Percentiles rank a stretch among this genome's conserved stretches.
Conservation (phyloP, 2,329 filamentous ascomycete genomes). For the Colletotrichum viniferum region DNA sequence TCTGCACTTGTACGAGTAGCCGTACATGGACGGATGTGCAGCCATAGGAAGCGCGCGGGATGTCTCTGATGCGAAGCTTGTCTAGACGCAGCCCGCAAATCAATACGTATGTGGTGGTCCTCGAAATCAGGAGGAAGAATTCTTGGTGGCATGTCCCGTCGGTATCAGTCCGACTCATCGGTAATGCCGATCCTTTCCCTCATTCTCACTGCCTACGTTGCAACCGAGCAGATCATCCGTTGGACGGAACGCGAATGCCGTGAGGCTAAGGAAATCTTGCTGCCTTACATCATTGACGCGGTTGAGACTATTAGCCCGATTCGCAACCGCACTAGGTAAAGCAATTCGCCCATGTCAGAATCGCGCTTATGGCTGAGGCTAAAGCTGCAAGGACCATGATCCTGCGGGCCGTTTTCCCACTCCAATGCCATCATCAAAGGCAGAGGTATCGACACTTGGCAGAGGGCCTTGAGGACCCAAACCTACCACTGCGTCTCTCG, state of each 20-base stretch:
- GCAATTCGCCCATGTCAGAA: not conserved
- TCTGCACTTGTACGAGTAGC: not conserved
- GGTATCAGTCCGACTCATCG: not conserved
- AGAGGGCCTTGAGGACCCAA: not conserved
- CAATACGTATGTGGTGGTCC: not conserved
- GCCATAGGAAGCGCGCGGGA: not conserved
- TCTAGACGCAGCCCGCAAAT: not conserved
- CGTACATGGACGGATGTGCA: not conserved
- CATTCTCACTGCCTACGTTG: not conserved
- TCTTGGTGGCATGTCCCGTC: not conserved
- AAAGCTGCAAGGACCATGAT: not conserved
- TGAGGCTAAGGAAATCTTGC: not conserved
- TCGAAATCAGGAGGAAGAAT: not conserved
- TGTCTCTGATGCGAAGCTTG: not conserved
- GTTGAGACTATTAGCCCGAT: not conserved
- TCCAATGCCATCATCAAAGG: not conserved
- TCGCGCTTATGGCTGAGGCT: conserved; percentile 1
- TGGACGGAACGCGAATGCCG: not conserved
- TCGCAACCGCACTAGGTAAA: not conserved
- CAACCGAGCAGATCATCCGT: not conserved
- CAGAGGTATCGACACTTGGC: not conserved
- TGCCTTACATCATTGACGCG: not conserved
- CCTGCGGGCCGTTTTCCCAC: not conserved
- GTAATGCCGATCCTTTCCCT: not conserved
- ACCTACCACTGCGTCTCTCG: not conserved